These are phyloP conservation scores for Volvox carteri DNA, from an alignment of 163 green algal species.

Conservation along the genomic window DNA sequence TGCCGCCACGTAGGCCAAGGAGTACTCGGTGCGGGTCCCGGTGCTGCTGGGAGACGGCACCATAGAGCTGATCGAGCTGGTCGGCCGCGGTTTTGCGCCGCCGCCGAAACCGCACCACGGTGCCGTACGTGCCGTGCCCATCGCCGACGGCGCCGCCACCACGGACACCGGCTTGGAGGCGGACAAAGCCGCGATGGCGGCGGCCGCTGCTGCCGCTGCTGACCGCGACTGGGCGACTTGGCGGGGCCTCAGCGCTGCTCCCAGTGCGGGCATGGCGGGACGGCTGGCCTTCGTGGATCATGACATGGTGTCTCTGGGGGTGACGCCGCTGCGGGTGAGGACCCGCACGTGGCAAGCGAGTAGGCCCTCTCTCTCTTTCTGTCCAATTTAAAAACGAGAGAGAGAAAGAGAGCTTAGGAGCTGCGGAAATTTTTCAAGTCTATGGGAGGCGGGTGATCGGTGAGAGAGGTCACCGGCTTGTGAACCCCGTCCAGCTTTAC, in stretches of 20 bases:
- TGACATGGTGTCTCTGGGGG: conserved; percentile 67
- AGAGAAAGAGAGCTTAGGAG: too few species aligned
- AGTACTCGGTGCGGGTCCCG: conserved; percentile 69
- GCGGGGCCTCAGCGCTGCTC: conserved; percentile 58
- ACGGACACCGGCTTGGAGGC: neutral
- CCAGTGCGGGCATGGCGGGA: conserved; percentile 39
- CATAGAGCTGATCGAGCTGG: conserved; percentile 57
- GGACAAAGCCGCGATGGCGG: conserved; percentile 9
- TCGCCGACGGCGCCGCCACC: neutral
- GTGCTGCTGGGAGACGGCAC: conserved; percentile 64
- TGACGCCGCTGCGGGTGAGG: conserved; percentile 55
- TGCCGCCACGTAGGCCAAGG: conserved; percentile 29
- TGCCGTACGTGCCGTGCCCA: neutral
- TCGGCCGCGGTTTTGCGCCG: conserved; percentile 57
- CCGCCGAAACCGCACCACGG: conserved; percentile 17
- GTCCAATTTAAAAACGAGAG: too few species aligned
- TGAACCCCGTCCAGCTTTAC: too few species aligned
- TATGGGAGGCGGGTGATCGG: too few species aligned
- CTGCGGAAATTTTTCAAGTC: too few species aligned
- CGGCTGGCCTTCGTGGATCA: conserved; percentile 60
- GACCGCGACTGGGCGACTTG: conserved; percentile 61
- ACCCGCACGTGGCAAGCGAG: too few species aligned
- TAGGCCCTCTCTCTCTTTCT: too few species aligned
- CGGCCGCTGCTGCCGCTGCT: conserved; percentile 21
- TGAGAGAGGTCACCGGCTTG: too few species aligned